A percentile compares a stretch with the other conserved stretches of the same genome.
Conservation (phyloP, 768 basidiomycete species). For the Podaxis carcinomalis region DNA sequence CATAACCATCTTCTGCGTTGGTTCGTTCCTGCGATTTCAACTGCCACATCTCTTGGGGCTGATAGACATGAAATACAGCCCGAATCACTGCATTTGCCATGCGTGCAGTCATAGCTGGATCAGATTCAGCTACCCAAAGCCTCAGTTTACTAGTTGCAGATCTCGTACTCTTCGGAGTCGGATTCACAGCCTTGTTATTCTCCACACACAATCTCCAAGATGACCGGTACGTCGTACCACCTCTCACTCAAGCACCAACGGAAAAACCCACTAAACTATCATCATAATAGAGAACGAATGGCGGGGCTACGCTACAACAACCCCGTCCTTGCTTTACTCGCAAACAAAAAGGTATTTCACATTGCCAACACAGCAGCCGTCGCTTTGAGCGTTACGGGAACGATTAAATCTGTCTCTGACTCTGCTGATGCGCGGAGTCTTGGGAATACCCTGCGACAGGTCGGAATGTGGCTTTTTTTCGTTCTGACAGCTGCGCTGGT, state of each 20-base stretch:
- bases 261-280: neutral
- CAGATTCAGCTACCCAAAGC: slow-evolving; percentile 25
- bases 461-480: neutral
- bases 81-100: slow-evolving; percentile 36
- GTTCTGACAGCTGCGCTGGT: neutral
- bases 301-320: neutral
- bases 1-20: slow-evolving; percentile 32
- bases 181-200: slow-evolving; percentile 40
- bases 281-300: neutral
- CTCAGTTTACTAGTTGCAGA: slow-evolving; percentile 32
- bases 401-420: neutral
- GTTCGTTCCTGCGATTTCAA: slow-evolving; percentile 22
- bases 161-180: slow-evolving; percentile 34
- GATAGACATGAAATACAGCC: slow-evolving; percentile 22
- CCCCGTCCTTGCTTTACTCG: neutral
- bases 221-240: slow-evolving; percentile 29
- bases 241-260: neutral
- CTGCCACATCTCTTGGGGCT: neutral
- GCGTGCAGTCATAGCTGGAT: slow-evolving; percentile 31
- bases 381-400: neutral
- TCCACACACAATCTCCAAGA: slow-evolving; percentile 37
- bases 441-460: neutral
- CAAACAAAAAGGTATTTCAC: neutral
- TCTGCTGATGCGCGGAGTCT: neutral
- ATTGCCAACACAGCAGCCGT: neutral